Percentiles rank a stretch among this genome's conserved stretches.
Conservation (phyloP, 305 asterid genomes). For the Ajuga reptans region DNA sequence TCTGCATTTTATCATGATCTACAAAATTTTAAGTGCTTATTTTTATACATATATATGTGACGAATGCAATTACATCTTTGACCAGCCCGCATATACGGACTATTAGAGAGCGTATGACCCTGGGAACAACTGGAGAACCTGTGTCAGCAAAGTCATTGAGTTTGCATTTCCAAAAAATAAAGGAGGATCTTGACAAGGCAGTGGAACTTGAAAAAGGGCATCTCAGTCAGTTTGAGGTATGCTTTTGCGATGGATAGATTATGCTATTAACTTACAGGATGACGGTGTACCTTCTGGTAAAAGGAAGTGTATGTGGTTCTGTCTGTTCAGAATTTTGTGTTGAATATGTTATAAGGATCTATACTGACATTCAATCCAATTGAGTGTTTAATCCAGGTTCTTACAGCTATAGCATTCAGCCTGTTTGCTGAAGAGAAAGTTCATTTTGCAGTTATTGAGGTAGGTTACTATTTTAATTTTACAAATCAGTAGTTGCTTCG, state of each 20-base stretch:
- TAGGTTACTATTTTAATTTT: conserved; percentile 21
- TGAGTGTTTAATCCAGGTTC: conserved; percentile 44
- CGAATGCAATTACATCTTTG: conserved; percentile 22
- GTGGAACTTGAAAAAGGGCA: conserved; percentile 48
- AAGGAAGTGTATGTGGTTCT: background rate
- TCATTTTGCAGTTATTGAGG: conserved; percentile 87
- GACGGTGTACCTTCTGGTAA: conserved; percentile 9
- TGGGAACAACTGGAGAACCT: conserved; percentile 61
- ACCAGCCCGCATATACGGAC: conserved; percentile 79
- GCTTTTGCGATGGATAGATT: conserved; percentile 10
- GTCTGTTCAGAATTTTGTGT: background rate
- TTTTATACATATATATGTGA: conserved; percentile 11
- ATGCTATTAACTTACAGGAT: conserved; percentile 10
- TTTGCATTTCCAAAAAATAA: conserved; percentile 53
- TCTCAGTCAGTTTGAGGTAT: conserved; percentile 75
- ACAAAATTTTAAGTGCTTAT: background rate
- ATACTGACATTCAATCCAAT: conserved; percentile 8
- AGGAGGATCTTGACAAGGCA: conserved; percentile 48
- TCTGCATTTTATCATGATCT: background rate
- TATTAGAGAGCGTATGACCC: conserved; percentile 79
- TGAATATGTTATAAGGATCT: background rate
- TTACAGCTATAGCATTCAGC: conserved; percentile 84
- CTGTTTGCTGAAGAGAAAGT: conserved; percentile 71
- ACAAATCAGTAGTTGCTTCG: conserved; percentile 5
- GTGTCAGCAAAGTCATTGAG: conserved; percentile 53